Conservation (phyloP, 257 asterid species). For the Nicotiana tabacum region DNA sequence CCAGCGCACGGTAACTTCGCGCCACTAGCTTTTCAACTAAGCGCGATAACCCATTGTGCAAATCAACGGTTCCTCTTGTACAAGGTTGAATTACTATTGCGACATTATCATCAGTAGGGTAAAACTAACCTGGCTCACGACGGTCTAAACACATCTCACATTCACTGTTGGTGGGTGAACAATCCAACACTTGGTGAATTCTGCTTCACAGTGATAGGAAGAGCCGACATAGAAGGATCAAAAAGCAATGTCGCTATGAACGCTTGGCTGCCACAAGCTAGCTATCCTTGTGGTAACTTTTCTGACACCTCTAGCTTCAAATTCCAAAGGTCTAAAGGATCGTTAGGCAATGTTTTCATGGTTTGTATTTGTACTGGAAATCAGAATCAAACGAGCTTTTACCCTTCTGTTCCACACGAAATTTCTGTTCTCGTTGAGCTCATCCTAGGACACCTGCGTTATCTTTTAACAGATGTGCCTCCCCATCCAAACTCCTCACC, state of each 20-base stretch:
- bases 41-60: no score
- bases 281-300: background rate
- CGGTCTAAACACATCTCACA: no score
- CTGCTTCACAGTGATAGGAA: no score
- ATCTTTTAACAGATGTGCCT: constrained; percentile 29
- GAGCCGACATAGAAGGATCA: no score
- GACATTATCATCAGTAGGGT: no score
- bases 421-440: background rate
- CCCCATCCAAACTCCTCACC: constrained; percentile 40
- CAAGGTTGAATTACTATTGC: no score
- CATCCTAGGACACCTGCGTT: constrained; percentile 16
- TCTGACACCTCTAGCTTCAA: background rate
- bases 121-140: no score
- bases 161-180: no score
- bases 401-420: background rate
- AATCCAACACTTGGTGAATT: no score
- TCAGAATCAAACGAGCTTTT: background rate
- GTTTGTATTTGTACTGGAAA: background rate
- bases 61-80: no score
- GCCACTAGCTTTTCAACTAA: no score
- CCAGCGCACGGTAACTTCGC: no score
- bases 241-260: background rate
- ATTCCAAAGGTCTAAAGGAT: background rate
- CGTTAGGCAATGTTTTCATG: background rate
- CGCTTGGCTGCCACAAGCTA: background rate